Percentiles rank a stretch among this genome's conserved stretches.
Conservation (phyloP, 192 early-diverging fungal genomes). For the Geosiphon pyriformis region DNA sequence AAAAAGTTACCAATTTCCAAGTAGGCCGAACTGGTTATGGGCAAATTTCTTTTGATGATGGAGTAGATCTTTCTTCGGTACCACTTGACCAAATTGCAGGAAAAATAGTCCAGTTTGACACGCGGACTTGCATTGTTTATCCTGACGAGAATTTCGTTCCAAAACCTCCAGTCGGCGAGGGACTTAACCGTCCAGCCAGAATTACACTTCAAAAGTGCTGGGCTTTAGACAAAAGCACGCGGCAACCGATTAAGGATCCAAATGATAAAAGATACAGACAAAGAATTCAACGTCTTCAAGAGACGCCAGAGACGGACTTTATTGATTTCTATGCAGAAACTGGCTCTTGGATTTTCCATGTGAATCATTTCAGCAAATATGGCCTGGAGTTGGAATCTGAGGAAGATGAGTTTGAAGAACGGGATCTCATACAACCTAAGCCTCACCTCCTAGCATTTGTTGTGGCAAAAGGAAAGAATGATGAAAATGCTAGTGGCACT, state of each 20-base stretch:
- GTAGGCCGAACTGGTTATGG: constrained; percentile 68
- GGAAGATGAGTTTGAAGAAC: constrained; percentile 43
- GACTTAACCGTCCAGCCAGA: constrained; percentile 81
- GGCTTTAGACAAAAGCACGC: constrained; percentile 74
- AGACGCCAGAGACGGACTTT: constrained; percentile 73
- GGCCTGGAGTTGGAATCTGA: constrained; percentile 68
- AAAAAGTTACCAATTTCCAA: constrained; percentile 65
- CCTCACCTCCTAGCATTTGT: not conserved
- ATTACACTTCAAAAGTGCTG: constrained; percentile 79
- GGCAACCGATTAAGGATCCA: constrained; percentile 57
- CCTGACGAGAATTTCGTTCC: constrained; percentile 58
- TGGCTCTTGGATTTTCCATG: constrained; percentile 89
- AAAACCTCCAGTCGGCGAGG: constrained; percentile 78
- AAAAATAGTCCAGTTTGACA: constrained; percentile 66
- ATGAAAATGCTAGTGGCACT: not conserved
- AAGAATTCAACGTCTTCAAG: constrained; percentile 64
- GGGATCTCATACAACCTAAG: constrained; percentile 13
- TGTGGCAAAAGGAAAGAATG: not conserved
- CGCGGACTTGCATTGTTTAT: constrained; percentile 72
- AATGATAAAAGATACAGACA: constrained; percentile 63
- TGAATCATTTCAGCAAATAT: constrained; percentile 81
- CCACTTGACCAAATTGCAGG: constrained; percentile 65
- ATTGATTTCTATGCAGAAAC: constrained; percentile 62
- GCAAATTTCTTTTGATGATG: constrained; percentile 66
- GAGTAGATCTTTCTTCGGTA: constrained; percentile 77